phyloP scores from a whole-genome alignment of 2,329 filamentous ascomycete species.

The Peltaster fructicola region DNA sequence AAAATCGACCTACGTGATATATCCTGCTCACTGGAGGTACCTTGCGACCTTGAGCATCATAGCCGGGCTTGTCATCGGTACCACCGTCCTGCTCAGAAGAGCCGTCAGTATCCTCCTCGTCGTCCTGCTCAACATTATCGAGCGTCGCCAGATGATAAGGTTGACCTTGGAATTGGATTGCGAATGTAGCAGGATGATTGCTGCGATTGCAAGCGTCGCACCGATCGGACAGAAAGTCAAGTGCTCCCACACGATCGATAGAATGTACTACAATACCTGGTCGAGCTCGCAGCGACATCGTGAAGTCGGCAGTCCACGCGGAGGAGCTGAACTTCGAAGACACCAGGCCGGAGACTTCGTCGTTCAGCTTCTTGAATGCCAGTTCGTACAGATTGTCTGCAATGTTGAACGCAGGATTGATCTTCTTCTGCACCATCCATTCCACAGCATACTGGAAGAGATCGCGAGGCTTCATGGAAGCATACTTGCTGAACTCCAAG shows the following conservation, averaged over 20 bases:
- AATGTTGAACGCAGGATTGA: conserved; percentile 52
- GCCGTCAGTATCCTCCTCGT: conserved; percentile 33
- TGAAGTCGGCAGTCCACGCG: conserved; percentile 51
- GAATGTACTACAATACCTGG: conserved; percentile 40
- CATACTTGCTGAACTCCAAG: conserved; percentile 48
- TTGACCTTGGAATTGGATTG: conserved; percentile 44
- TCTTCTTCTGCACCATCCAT: conserved; percentile 65
- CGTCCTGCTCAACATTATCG: conserved; percentile 38
- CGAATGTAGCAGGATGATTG: conserved; percentile 48
- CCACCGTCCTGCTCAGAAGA: conserved; percentile 25
- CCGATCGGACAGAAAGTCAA: conserved; percentile 23
- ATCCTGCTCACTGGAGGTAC: conserved; percentile 27
- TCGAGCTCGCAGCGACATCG: conserved; percentile 44
- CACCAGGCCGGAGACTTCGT: conserved; percentile 50
- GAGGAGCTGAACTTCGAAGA: conserved; percentile 55
- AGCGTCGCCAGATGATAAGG: conserved; percentile 50
- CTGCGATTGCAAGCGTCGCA: conserved; percentile 57
- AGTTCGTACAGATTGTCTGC: conserved; percentile 47
- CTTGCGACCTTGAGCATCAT: conserved; percentile 30
- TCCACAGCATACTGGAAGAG: conserved; percentile 59
- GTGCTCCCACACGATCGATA: conserved; percentile 23
- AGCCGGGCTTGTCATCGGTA: conserved; percentile 20
- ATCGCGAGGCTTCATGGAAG: conserved; percentile 49
- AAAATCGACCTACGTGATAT: conserved; percentile 40
- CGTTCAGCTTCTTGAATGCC: conserved; percentile 53